Evolutionary conservation across 805 yeast species (phyloP).

Genomic region (Metschnikowia sp.): DNA sequence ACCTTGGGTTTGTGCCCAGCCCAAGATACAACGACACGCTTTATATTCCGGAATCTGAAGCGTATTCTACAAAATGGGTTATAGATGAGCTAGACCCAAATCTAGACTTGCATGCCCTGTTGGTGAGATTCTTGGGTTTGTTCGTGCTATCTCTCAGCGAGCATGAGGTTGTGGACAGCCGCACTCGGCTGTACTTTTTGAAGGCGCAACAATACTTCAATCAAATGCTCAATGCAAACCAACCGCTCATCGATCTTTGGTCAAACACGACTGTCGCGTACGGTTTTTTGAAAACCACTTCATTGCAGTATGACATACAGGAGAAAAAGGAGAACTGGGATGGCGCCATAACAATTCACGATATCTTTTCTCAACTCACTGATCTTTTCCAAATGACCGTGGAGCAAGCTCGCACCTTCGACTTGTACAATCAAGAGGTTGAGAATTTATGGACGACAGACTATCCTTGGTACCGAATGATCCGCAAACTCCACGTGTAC

Average conservation of each 20-base stretch:
- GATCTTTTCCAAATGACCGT: background rate
- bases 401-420: slow-evolving; percentile 40
- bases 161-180: slow-evolving; percentile 35
- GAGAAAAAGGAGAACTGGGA: slow-evolving; percentile 9
- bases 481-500: slow-evolving; percentile 56
- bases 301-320: slow-evolving; percentile 22
- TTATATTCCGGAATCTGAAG: slow-evolving; percentile 35
- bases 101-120: slow-evolving; percentile 34
- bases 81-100: slow-evolving; percentile 19
- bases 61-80: slow-evolving; percentile 33
- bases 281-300: slow-evolving; percentile 19
- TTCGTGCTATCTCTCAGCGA: slow-evolving; percentile 35
- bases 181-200: slow-evolving; percentile 21
- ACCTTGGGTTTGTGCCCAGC: slow-evolving; percentile 31
- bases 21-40: slow-evolving; percentile 25
- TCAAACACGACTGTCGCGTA: slow-evolving; percentile 14
- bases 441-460: slow-evolving; percentile 56
- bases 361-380: slow-evolving; percentile 23
- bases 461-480: slow-evolving; percentile 72
- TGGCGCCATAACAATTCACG: slow-evolving; percentile 14
- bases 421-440: slow-evolving; percentile 43
- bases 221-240: slow-evolving; percentile 15
- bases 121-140: slow-evolving; percentile 36
- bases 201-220: slow-evolving; percentile 18
- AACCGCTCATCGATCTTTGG: slow-evolving; percentile 21